Evolutionary conservation across 345 rosid species (phyloP).

Genomic region (Bruguiera parviflora): DNA sequence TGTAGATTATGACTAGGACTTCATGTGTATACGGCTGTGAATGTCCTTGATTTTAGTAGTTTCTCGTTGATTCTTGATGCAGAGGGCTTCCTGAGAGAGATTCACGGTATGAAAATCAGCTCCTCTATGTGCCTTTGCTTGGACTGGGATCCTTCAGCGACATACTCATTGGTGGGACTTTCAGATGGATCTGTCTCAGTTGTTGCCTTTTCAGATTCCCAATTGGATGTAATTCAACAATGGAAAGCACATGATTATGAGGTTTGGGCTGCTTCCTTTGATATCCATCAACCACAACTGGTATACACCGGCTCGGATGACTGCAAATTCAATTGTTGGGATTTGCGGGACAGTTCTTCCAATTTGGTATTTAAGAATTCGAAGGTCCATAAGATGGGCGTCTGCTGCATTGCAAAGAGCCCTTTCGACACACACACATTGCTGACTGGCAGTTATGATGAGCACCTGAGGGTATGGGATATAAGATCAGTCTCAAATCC

Average conservation of each 20-base stretch:
- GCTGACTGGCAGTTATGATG: slow-evolving; percentile 80
- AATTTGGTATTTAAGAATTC: slow-evolving; percentile 54
- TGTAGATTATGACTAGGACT: background rate
- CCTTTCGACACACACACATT: slow-evolving; percentile 50
- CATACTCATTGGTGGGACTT: slow-evolving; percentile 55
- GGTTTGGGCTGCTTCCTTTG: slow-evolving; percentile 76
- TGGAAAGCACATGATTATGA: slow-evolving; percentile 55
- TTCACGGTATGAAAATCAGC: slow-evolving; percentile 47
- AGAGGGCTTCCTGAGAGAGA: slow-evolving; percentile 49
- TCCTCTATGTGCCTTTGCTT: slow-evolving; percentile 80
- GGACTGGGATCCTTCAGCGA: slow-evolving; percentile 68
- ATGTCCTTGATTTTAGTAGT: too few relatives aligned
- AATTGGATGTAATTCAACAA: background rate
- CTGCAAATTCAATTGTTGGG: slow-evolving; percentile 85
- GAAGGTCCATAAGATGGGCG: slow-evolving; percentile 76
- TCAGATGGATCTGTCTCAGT: slow-evolving; percentile 79
- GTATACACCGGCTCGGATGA: slow-evolving; percentile 86
- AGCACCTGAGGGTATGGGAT: slow-evolving; percentile 77
- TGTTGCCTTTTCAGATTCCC: slow-evolving; percentile 28
- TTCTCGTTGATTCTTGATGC: slow-evolving; percentile 13
- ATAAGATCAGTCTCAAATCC: slow-evolving; percentile 62
- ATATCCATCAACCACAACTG: slow-evolving; percentile 60
- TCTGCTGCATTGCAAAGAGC: slow-evolving; percentile 66
- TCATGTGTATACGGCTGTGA: background rate
- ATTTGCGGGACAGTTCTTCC: slow-evolving; percentile 48